phyloP scores from a whole-genome alignment of 257 asterid species.

The Striga asiatica region DNA sequence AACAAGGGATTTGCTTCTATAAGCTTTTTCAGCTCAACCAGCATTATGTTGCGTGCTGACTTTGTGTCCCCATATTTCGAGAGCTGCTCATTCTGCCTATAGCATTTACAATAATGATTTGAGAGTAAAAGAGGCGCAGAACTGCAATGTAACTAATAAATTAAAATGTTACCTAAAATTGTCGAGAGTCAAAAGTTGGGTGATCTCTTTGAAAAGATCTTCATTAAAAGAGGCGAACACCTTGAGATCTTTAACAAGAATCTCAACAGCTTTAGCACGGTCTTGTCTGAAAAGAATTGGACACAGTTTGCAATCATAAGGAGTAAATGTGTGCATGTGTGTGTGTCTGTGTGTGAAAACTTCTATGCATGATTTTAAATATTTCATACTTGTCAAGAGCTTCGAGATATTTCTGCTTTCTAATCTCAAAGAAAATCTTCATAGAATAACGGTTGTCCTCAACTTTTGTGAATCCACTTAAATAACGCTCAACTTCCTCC shows the following conservation, averaged over 20 bases:
- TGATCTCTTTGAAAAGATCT: slow-evolving; percentile 93
- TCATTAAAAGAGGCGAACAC: slow-evolving; percentile 94
- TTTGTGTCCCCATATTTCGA: slow-evolving; percentile 94
- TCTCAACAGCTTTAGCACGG: slow-evolving; percentile 90
- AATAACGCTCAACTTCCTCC: slow-evolving; percentile 93
- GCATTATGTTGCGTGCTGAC: slow-evolving; percentile 88
- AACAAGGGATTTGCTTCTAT: slow-evolving; percentile 95
- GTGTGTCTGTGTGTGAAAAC: slow-evolving; percentile 13
- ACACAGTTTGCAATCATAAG: slow-evolving; percentile 2
- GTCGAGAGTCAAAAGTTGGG: slow-evolving; percentile 70
- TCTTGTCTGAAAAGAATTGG: slow-evolving; percentile 51
- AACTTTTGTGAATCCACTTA: slow-evolving; percentile 93
- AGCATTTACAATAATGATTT: slow-evolving; percentile 8
- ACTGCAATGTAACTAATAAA: neutral
- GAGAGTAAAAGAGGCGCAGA: slow-evolving; percentile 8
- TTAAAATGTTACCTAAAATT: slow-evolving; percentile 68
- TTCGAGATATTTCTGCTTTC: slow-evolving; percentile 98
- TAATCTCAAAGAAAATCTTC: slow-evolving; percentile 96
- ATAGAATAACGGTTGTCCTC: slow-evolving; percentile 97
- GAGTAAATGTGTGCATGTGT: no score
- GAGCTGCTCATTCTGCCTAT: slow-evolving; percentile 96
- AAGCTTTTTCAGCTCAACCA: slow-evolving; percentile 86
- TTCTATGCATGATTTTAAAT: neutral
- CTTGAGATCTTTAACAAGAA: slow-evolving; percentile 95
- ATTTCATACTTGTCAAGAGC: slow-evolving; percentile 77